Base-by-base conservation (phyloP, 2,329 filamentous ascomycete genomes). In the Curvularia verruculosa region DNA sequence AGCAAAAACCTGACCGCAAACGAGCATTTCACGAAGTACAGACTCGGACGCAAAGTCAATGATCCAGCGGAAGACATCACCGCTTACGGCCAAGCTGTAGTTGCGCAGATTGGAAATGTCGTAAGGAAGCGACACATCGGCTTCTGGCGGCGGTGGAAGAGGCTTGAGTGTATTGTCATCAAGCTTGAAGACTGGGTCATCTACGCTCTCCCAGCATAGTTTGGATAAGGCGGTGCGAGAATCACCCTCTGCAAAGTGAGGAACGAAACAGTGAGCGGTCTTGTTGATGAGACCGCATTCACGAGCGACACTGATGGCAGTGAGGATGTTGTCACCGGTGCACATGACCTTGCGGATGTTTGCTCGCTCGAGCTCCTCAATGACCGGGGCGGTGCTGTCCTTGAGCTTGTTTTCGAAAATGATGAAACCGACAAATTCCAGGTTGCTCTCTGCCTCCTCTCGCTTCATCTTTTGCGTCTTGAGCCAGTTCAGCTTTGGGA, bases 341-440 rank as follows among this genome's bases (percentile, higher is more conserved):
- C 96, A 96, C 95, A 99, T 99, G 49, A 96, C 87, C 26, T 90
- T 89, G 34, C 91, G 87, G 64, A 99, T 96, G 54, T 90, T 90
- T 7, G 96, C 94, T 50, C 89, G 82, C 29, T 86, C 84, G 3
- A 99, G 83, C 77, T 98, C 93, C 54, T 89, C 84, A 24, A 99
- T 86, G 31, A 97, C 90, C 1, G 84, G 84, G 1, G 90, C 84
- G 0, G 94, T 97, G 19, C 86, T 92, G 1, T 91, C 88, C 76
- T 99, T 99, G 59, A 99, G 81, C 78, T 99, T 99, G 79, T 99
- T 99, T 78, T 99, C 95, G 68, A 99, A 99, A 52, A 99, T 89
- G 71, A 99, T 98, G 78, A 99, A 99, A 5, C 95, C 95, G 34
- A 93, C 84, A 71, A 99, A 98, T 44, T 94, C 87, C 10, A 99